Base-by-base conservation (phyloP, 495 filamentous ascomycete species). In the Chaetomium cochliodes region DNA sequence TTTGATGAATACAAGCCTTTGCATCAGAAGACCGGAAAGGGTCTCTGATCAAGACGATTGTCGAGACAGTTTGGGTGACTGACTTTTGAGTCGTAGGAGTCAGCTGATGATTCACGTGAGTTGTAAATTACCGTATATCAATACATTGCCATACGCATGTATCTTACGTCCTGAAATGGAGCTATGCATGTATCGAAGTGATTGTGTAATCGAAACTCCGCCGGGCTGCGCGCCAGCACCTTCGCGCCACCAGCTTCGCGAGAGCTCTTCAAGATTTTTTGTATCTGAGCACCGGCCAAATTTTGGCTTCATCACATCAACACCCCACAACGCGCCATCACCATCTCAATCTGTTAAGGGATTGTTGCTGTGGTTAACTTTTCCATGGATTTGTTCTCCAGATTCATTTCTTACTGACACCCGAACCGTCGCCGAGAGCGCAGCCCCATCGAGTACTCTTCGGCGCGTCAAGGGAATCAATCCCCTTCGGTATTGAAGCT, bases 401-500 rank as follows among this genome's bases (percentile, higher is more conserved):
- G 55, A 33, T 44, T 12, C 22, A 65, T 50, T 55, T 23, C 41
- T 5, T 13, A 15, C 23, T 56, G 44, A 58, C 30, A 49, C 30
- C 28, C 20, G 33, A 37, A 28, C 56, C 22, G 18, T 39, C 11
- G 50, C 60, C 39, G 37, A 56, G 54, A 50, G 37, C 60, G 52
- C 62, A 47, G 12, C 41, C 20, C 13, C 51, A 11, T 37, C 52
- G 61, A 67, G 46, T 23, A 20, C 16, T 15, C 30, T 50, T 26
- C 23, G 28, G 46, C 62, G 54, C 22, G 20, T 11, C 25, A 15
- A 54, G 33, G 49, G 25, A 47, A 39, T 46, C 5, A 47, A 39
- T 37, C 28, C 46, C n/a, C n/a, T 46, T 89, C 91, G 65, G 33
- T 11, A 8, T 37, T 37, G 33, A 37, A 37, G 33, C 33, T 37